Base-by-base conservation (phyloP, 192 early-diverging fungal species). In the Mortierella alpina region DNA sequence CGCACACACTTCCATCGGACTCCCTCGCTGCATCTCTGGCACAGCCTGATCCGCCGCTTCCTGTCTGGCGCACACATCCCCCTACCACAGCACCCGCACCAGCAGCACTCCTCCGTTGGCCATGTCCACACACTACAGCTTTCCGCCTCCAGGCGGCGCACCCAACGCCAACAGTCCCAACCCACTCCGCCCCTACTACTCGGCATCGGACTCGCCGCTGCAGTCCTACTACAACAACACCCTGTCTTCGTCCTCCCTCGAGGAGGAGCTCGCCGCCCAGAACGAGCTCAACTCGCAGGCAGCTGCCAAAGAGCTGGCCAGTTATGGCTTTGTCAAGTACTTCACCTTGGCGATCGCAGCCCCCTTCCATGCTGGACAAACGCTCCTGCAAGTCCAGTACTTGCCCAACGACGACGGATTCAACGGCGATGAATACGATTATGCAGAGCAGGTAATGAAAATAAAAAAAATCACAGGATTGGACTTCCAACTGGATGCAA, bases 341-440 rank as follows among this genome's bases (percentile, higher is more conserved):
- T 62, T 92, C 48, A 86, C 89, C 17, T 83, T 91, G 0, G 87
- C 91, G 44, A 66, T 90, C 5, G 83, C 90, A 12, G 88, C 86
- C 17, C 93, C 93, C 0, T 92, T 95, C 65, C 89, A 89, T 49
- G 87, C 89, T 6, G 85, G 89, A 18, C 91, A 92, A 68, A 93
- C 92, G 18, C 81, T 95, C n/a, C 63, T 93, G 51, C 93, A 95
- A 80, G 91, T 93, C 40, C 93, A 93, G 84, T 91, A 92, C 73
- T 50, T 91, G 45, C 93, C 93, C 14, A 83, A 85, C 42, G 86
- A 90, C 56, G 85, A 85, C 66, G 87, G 85, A 44, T 73, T 84
- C n/a, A 73, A 86, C 41, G 71, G 63, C 39, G 67, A 72, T 55
- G 77, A 71, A 5, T 18, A 58, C 8, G 83, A 86, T 13, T 67